Conservation (phyloP, 805 yeast species). For the Hanseniaspora pseudoguilliermondii region DNA sequence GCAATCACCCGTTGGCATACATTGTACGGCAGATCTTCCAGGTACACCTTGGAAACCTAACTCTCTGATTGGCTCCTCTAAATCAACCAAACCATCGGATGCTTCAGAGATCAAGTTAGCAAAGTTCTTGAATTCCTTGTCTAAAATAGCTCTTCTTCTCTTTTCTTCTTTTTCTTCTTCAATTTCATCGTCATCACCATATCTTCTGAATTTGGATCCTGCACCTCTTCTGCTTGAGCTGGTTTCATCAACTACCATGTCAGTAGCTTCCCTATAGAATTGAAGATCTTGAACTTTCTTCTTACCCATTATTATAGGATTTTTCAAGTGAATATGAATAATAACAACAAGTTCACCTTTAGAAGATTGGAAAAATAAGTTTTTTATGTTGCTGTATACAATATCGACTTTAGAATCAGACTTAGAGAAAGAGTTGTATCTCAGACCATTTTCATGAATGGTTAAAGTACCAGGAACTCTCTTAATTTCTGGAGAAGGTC, state of each 20-base stretch:
- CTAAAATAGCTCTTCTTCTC: slow-evolving; percentile 76
- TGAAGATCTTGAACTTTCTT: slow-evolving; percentile 91
- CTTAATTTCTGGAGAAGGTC: slow-evolving; percentile 96
- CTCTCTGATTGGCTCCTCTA: slow-evolving; percentile 91
- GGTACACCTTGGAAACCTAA: slow-evolving; percentile 97
- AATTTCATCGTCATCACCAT: slow-evolving; percentile 96
- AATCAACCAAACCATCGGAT: slow-evolving; percentile 67
- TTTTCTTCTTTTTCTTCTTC: slow-evolving; percentile 98
- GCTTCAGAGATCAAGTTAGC: slow-evolving; percentile 86
- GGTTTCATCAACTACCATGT: slow-evolving; percentile 91
- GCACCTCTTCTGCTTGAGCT: slow-evolving; percentile 74
- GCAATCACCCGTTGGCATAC: slow-evolving; percentile 97
- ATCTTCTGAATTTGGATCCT: slow-evolving; percentile 54
- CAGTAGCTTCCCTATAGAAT: slow-evolving; percentile 92
- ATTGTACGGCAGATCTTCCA: slow-evolving; percentile 78
- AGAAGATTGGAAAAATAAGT: slow-evolving; percentile 89
- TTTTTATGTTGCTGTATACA: slow-evolving; percentile 79
- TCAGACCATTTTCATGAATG: slow-evolving; percentile 89
- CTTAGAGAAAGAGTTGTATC: slow-evolving; percentile 78
- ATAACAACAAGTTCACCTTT: slow-evolving; percentile 87
- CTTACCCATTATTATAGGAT: slow-evolving; percentile 90
- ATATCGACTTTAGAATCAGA: slow-evolving; percentile 80
- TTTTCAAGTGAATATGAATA: slow-evolving; percentile 82
- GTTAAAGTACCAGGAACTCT: slow-evolving; percentile 82
- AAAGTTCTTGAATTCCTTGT: slow-evolving; percentile 79